These are phyloP conservation scores for Mycena chlorophos DNA, from an alignment of 768 basidiomycete genomes.

Conservation along the genomic window DNA sequence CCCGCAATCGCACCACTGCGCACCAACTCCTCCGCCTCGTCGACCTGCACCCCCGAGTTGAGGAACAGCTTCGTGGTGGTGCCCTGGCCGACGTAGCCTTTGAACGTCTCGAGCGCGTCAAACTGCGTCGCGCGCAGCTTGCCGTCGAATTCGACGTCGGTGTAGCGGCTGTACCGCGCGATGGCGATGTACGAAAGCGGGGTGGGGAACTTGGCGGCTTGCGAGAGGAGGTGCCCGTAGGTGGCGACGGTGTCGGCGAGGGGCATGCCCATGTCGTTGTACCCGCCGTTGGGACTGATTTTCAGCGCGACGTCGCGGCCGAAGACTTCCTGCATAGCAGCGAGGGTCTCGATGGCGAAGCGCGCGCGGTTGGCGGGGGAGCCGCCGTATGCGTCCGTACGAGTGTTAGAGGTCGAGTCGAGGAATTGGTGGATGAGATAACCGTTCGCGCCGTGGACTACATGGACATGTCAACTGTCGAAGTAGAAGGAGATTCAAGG, in stretches of 20 bases:
- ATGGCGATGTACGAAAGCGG: conserved; percentile 13
- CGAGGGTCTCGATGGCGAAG: conserved; percentile 53
- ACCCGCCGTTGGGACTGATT: conserved; percentile 38
- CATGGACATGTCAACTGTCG: neutral
- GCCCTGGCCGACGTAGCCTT: neutral
- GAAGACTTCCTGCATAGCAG: conserved; percentile 41
- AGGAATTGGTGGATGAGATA: conserved; percentile 53
- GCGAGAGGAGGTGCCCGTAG: conserved; percentile 40
- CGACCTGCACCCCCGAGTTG: conserved; percentile 5
- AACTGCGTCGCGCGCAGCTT: neutral
- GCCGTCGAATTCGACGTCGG: conserved; percentile 5
- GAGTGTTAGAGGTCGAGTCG: conserved; percentile 47
- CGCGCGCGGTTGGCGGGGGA: conserved; percentile 56
- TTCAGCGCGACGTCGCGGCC: conserved; percentile 48
- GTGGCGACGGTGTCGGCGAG: conserved; percentile 46
- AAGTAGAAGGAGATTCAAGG: neutral
- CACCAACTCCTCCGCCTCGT: conserved; percentile 3
- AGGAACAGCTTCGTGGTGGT: neutral
- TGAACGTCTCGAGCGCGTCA: neutral
- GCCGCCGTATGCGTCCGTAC: conserved; percentile 63
- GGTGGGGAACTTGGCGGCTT: conserved; percentile 40
- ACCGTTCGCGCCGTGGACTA: conserved; percentile 47
- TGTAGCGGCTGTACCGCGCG: neutral
- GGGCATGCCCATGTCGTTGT: conserved; percentile 51
- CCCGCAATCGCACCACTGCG: neutral